Base-by-base conservation (phyloP, 805 yeast species). In the Kazachstania kunashirensis region DNA sequence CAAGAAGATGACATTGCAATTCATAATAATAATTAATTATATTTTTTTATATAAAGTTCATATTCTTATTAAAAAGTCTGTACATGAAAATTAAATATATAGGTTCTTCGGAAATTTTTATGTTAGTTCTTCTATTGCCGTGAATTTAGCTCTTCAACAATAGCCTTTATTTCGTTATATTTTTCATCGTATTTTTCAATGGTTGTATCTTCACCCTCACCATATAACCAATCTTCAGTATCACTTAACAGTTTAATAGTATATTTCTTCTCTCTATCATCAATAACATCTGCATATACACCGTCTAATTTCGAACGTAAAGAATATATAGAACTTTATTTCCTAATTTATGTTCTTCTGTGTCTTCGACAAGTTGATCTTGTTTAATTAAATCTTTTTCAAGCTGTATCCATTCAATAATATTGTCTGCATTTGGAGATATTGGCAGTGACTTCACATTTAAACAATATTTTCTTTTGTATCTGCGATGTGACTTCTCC, bases 151-250 rank as follows among this genome's bases (percentile, higher is more conserved):
- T 30, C 18, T 5, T 19, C 20, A 3, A 6, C 3, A 14, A 30
- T 12, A 6, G 19, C 17, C 15, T 20, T 19, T 12, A 89, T 77
- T 67, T 92, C 96, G 70, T 92, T 97, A 67, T 85, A 85, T 68
- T 83, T 86, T 56, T 97, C 96, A 65, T 89, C 79, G 74, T 89
- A 89, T 62, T 81, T 85, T 53, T 89, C 96, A 76, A 89, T 86
- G 56, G 86, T 73, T 44, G 96, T 75, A 63, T 89, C 96, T 39
- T 85, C 97, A 44, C 82, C 94, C 66, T 92, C 38, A 10, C 17
- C 38, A 15, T 35, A 35, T 35, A 35, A 25, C 98, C 98, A 89
- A 59, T 89, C 95, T 73, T 92, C 97, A 49, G 96, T 78, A 62
- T 79, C 80, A 57, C 70, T 61, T 59, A 89, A 74, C 71, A 81